Base-by-base conservation (phyloP, 1,284 basidiomycete genomes). In the Ceratobasidium sp. region DNA sequence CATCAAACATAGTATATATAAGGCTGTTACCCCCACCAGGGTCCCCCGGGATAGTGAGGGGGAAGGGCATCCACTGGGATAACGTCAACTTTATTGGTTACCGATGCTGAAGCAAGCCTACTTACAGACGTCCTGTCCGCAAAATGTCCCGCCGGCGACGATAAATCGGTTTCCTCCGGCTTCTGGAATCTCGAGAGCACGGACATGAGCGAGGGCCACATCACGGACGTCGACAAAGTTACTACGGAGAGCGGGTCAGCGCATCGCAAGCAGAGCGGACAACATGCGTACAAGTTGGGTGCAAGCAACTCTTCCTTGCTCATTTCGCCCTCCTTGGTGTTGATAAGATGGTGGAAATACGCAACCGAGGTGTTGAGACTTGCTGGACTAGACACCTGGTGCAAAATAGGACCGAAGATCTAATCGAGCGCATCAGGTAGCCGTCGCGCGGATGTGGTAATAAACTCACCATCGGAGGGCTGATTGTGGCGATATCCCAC, bases 201-300 rank as follows among this genome's bases (percentile, higher is more conserved):
- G 77, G 29, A 85, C 79, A 73, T 87, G 86, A 1, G 82, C 82
- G 3, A 80, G 77, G 3, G 84, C 85, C 27, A 88, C 79, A 73
- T 87, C 85, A 32, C 86, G 80, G 1, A 89, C 87, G 73, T n/a
- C n/a, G n/a, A n/a, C n/a, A n/a, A n/a, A n/a, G n/a, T n/a, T n/a
- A n/a, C n/a, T n/a, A n/a, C n/a, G 31, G 25, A 31, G 34, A 13
- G 6, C 22, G 17, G 3, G 53, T 68, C 2, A 34, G 38, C 53
- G 40, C 12, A 31, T 55, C 32, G 15, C 43, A 31, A 20, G 47
- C 15, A 2, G 42, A 45, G 0, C 42, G 34, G 15, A n/a, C 20
- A 13, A 22, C 10, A 25, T 38, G 20, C 54, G 35, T 35, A 56
- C 54, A 49, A 35, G 20, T 62, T 62, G 6, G 58, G 58, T 43